Evolutionary conservation across 176 grass and related monocot species (phyloP).

Genomic region (Elymus sibiricus): DNA sequence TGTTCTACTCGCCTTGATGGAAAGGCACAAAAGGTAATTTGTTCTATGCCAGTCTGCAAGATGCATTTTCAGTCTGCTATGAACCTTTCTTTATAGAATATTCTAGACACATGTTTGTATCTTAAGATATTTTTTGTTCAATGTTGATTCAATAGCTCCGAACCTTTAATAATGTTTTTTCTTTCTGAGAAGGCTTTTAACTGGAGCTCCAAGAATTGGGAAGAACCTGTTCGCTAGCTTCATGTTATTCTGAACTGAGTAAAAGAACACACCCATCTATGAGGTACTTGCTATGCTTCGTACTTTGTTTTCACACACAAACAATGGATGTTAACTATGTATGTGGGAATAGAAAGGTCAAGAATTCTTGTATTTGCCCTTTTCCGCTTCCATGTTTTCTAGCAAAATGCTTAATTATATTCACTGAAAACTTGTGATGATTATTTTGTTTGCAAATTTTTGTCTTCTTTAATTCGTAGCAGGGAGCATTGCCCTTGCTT

Average conservation of each 20-base stretch:
- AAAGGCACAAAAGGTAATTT: too few species aligned
- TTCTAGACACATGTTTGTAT: background rate
- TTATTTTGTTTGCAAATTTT: too few species aligned
- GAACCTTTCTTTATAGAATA: background rate
- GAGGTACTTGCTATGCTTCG: background rate
- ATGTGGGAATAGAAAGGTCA: too few species aligned
- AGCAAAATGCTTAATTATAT: too few species aligned
- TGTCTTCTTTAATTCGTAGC: too few species aligned
- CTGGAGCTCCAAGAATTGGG: constrained; percentile 80
- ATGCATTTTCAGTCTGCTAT: constrained; percentile 6
- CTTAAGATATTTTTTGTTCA: too few species aligned
- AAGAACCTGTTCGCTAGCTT: constrained; percentile 75
- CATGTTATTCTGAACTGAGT: background rate
- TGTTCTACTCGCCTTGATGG: constrained; percentile 84
- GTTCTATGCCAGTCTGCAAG: background rate
- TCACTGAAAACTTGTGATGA: too few species aligned
- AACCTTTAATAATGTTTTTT: constrained; percentile 12
- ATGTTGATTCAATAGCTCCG: constrained; percentile 2
- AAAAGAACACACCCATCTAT: background rate
- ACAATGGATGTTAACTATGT: too few species aligned
- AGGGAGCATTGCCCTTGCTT: too few species aligned
- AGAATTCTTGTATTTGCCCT: too few species aligned
- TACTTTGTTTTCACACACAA: background rate
- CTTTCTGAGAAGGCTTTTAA: constrained; percentile 79
- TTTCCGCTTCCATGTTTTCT: too few species aligned